A percentile compares a stretch with the other conserved stretches of the same genome.
Conservation (phyloP, 805 yeast genomes). For the Candida krabiensis region DNA sequence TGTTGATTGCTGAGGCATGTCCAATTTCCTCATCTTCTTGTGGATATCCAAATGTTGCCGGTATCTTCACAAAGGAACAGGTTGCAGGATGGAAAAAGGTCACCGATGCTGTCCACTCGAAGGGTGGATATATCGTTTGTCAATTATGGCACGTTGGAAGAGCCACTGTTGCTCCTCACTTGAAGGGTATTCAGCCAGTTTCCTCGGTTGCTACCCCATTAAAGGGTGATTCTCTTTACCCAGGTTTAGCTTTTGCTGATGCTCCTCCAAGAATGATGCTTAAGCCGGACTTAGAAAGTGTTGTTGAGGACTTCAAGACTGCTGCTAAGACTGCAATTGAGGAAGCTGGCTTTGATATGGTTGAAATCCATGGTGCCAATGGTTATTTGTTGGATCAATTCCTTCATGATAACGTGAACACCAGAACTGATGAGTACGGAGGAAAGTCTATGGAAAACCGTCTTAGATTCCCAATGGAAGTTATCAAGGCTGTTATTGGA, state of each 20-base stretch:
- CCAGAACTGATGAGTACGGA: conserved; percentile 45
- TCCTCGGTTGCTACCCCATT: conserved; percentile 41
- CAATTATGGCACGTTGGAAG: conserved; percentile 54
- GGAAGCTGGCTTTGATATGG: conserved; percentile 40
- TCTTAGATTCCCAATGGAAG: conserved; percentile 41
- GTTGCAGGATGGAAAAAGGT: conserved; percentile 47
- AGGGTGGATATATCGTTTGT: conserved; percentile 42
- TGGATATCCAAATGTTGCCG: conserved; percentile 46
- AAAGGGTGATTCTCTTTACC: conserved; percentile 24
- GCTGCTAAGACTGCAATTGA: conserved; percentile 43
- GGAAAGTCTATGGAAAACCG: conserved; percentile 42
- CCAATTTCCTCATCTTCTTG: conserved; percentile 42
- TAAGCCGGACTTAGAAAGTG: conserved; percentile 40
- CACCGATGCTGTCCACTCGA: conserved; percentile 46
- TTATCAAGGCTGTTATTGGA: conserved; percentile 49
- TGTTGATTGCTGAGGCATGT: conserved; percentile 58
- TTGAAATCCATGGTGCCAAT: conserved; percentile 44
- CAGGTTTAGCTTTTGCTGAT: conserved; percentile 7
- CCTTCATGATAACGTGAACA: conserved; percentile 35
- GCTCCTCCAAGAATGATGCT: conserved; percentile 33
- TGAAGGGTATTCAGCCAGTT: conserved; percentile 33
- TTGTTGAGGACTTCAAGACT: conserved; percentile 40
- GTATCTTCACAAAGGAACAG: conserved; percentile 48
- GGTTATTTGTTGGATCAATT: conserved; percentile 42
- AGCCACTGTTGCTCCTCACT: conserved; percentile 33